Conservation (phyloP, 805 yeast genomes). For the Candida oleophila region DNA sequence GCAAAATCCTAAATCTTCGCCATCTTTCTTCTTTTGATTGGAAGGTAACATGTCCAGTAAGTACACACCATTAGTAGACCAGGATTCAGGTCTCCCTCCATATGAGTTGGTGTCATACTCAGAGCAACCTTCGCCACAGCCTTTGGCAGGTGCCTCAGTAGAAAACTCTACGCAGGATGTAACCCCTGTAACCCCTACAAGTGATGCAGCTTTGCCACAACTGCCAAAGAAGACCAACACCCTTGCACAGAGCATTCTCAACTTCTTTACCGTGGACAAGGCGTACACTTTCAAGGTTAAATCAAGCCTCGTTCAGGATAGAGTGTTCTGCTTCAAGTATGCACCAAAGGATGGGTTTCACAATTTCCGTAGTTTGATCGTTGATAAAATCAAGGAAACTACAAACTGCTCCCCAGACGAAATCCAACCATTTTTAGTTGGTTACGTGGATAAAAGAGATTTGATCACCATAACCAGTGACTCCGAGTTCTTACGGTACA, state of each 20-base stretch:
- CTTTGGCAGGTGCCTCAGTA: too few relatives aligned
- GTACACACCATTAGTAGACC: background rate
- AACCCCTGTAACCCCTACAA: too few relatives aligned
- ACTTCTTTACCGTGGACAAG: background rate
- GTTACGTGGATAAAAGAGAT: background rate
- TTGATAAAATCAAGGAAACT: background rate
- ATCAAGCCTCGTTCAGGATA: background rate
- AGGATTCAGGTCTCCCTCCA: background rate
- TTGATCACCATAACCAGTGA: background rate
- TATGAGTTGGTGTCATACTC: background rate
- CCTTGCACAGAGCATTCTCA: background rate
- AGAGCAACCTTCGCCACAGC: background rate
- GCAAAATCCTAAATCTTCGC: too few relatives aligned
- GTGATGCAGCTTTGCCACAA: too few relatives aligned
- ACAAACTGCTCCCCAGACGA: background rate
- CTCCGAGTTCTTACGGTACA: background rate
- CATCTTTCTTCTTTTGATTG: conserved; percentile 1
- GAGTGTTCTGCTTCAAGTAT: background rate
- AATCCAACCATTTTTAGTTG: background rate
- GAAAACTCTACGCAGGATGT: too few relatives aligned
- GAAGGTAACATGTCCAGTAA: background rate
- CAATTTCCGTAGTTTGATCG: background rate
- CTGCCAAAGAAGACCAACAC: background rate
- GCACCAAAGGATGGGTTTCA: background rate
- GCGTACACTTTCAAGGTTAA: background rate